Evolutionary conservation across 1,284 basidiomycete genomes (phyloP).

Genomic region (Papiliotrema flavescens): DNA sequence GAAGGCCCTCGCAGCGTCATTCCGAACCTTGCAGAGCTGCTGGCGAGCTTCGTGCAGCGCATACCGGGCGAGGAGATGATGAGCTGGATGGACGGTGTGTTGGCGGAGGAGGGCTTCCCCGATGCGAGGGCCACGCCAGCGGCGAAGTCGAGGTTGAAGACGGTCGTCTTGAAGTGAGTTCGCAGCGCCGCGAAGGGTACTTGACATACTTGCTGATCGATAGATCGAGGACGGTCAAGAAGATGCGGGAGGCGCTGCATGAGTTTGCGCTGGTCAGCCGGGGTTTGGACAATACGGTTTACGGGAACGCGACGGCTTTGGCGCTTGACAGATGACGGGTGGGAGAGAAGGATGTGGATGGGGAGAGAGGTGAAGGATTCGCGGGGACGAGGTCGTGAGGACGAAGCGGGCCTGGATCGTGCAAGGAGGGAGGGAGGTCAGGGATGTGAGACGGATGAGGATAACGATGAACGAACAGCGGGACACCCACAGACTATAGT

Average conservation of each 20-base stretch:
- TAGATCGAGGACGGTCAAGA: slow-evolving; percentile 44
- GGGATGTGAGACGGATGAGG: too few species aligned
- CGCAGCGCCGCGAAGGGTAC: not conserved
- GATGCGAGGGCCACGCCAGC: slow-evolving; percentile 52
- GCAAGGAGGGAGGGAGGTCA: too few species aligned
- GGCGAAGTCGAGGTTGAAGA: slow-evolving; percentile 72
- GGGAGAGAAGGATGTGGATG: too few species aligned
- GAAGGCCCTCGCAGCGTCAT: slow-evolving; percentile 76
- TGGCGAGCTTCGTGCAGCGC: slow-evolving; percentile 62
- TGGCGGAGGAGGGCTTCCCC: slow-evolving; percentile 57
- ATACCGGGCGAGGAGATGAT: slow-evolving; percentile 55
- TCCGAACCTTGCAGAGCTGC: slow-evolving; percentile 73
- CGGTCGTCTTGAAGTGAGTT: slow-evolving; percentile 63
- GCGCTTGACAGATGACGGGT: not conserved
- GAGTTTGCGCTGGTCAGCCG: slow-evolving; percentile 49
- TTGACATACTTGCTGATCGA: not conserved
- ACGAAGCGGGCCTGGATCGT: too few species aligned
- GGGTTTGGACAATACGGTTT: slow-evolving; percentile 47
- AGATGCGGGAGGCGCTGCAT: slow-evolving; percentile 49
- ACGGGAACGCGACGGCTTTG: slow-evolving; percentile 47
- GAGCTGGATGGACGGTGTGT: slow-evolving; percentile 67
- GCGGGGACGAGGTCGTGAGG: too few species aligned
- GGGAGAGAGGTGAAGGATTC: too few species aligned
- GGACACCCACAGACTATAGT: too few species aligned
- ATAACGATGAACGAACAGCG: not conserved